phyloP scores from a whole-genome alignment of 139 green algal genomes.

The Astrephomene gubernaculifera region DNA sequence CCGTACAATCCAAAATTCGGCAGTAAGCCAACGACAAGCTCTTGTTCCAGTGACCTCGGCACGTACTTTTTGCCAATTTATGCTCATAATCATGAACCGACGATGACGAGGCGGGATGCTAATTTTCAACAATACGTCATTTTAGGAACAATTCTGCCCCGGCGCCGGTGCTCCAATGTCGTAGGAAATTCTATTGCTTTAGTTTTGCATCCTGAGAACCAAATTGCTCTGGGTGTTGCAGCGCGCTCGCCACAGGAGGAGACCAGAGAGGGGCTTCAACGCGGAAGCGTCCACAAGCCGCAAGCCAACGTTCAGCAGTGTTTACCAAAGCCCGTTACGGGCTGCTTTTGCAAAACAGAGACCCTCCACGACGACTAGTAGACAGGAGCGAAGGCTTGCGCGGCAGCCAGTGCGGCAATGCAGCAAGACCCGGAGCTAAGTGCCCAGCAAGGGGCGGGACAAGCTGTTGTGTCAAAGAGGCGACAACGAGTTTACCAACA shows the following conservation, averaged over 20 bases:
- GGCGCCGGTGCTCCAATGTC: not conserved
- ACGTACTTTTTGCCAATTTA: not conserved
- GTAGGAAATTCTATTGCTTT: not conserved
- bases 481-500: constrained; percentile 65
- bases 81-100: constrained; percentile 3
- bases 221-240: not conserved
- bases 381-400: not conserved
- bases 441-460: not conserved
- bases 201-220: constrained; percentile 9
- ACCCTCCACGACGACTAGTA: constrained; percentile 50
- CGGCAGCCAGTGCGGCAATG: too few species aligned
- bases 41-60: too few species aligned
- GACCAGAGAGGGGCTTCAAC: not conserved
- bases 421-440: not conserved
- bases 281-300: not conserved
- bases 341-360: constrained; percentile 65
- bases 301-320: constrained; percentile 27
- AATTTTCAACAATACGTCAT: not conserved
- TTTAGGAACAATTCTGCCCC: not conserved
- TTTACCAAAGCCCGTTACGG: constrained; percentile 40
- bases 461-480: not conserved
- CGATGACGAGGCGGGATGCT: constrained; percentile 11
- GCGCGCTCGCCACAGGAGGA: not conserved
- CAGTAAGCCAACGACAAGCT: too few species aligned
- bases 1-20: too few species aligned